Evolutionary conservation across 345 rosid species (phyloP).

Genomic region (Camelina hispida): DNA sequence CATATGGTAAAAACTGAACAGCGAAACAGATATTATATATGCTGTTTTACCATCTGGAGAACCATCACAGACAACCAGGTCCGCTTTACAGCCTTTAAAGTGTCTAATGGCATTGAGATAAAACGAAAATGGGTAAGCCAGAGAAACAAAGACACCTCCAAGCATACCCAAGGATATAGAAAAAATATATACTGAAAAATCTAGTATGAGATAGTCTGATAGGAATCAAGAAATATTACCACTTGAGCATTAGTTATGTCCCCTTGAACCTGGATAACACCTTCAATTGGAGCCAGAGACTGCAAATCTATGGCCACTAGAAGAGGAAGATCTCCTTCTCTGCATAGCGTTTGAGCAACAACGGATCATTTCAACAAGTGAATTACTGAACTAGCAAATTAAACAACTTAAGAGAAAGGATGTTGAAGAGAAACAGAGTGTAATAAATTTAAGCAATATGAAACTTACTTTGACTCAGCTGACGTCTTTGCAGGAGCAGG

Average conservation of each 20-base stretch:
- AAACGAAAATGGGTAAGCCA: background rate
- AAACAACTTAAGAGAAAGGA: background rate
- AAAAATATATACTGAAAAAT: background rate
- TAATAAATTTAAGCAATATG: background rate
- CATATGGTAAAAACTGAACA: background rate
- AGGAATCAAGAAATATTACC: constrained; percentile 47
- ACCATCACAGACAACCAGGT: constrained; percentile 96
- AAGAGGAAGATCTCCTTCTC: constrained; percentile 74
- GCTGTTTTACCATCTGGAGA: constrained; percentile 87
- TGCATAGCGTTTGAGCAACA: constrained; percentile 41
- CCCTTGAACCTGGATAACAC: constrained; percentile 95
- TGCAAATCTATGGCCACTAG: constrained; percentile 94
- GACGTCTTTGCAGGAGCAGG: constrained; percentile 83
- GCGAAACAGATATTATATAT: constrained; percentile 16
- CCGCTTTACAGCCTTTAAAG: constrained; percentile 96
- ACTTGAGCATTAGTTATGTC: constrained; percentile 93
- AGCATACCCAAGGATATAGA: background rate
- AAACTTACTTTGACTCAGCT: constrained; percentile 59
- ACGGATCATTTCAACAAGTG: background rate
- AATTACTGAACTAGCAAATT: background rate
- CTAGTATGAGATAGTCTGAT: background rate
- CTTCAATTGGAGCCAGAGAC: constrained; percentile 98
- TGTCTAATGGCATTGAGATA: constrained; percentile 79
- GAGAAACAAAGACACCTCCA: constrained; percentile 8
- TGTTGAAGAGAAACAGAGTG: background rate